Percentiles rank a stretch among this genome's conserved stretches.
Evolutionary conservation across 176 grass and related monocot species (phyloP).

Genomic region (Eleusine coracana): DNA sequence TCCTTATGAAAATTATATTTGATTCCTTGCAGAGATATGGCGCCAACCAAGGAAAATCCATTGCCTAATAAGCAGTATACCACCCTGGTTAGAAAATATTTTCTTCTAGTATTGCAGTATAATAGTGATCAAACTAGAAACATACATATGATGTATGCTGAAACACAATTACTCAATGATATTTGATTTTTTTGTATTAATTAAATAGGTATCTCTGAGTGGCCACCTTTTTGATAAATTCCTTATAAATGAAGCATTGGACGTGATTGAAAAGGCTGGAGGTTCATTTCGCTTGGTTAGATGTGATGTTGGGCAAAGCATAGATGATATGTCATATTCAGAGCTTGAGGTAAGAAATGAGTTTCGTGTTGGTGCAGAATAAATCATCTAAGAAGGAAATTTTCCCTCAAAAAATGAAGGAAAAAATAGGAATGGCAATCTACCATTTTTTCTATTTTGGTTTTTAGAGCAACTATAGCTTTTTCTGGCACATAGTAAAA

Average conservation of each 20-base stretch:
- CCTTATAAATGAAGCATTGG: constrained; percentile 91
- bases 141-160: constrained; percentile 1
- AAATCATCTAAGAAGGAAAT: not conserved
- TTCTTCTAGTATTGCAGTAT: constrained; percentile 29
- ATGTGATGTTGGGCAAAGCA: constrained; percentile 90
- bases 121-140: constrained; percentile 20
- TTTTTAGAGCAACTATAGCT: not conserved
- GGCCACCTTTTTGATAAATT: constrained; percentile 98
- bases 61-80: constrained; percentile 70
- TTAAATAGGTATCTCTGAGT: constrained; percentile 82
- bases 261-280: constrained; percentile 84
- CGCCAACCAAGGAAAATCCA: constrained; percentile 53
- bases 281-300: constrained; percentile 83
- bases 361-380: not conserved
- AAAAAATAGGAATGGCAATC: no score
- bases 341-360: constrained; percentile 84
- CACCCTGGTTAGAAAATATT: constrained; percentile 62
- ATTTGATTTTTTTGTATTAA: constrained; percentile 15
- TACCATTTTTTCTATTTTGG: not conserved
- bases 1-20: constrained; percentile 13
- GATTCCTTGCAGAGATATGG: constrained; percentile 67
- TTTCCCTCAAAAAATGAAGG: not conserved
- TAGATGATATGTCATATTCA: constrained; percentile 79
- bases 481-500: no score
- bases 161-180: not conserved